Percentiles rank a stretch among this genome's conserved stretches.
Conservation (phyloP, 2,329 filamentous ascomycete genomes). For the Huntiella savannae region DNA sequence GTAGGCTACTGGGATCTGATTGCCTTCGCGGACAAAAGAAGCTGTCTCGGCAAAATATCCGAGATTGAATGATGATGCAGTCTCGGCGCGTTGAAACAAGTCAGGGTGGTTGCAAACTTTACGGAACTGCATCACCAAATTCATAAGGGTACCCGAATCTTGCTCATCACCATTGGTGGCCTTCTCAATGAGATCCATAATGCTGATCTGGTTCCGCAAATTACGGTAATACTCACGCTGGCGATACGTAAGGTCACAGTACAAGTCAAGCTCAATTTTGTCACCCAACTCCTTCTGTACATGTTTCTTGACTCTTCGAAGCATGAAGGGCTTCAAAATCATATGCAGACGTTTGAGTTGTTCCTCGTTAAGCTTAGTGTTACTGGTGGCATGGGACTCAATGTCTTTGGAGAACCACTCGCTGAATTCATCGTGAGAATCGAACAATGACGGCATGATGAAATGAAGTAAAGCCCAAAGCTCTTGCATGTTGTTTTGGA, state of each 20-base stretch:
- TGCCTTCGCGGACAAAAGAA: slow-evolving; percentile 81
- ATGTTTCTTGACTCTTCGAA: slow-evolving; percentile 98
- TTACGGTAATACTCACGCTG: slow-evolving; percentile 88
- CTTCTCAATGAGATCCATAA: slow-evolving; percentile 97
- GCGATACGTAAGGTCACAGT: slow-evolving; percentile 90
- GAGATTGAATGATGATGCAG: slow-evolving; percentile 65
- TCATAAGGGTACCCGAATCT: slow-evolving; percentile 93
- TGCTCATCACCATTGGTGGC: slow-evolving; percentile 84
- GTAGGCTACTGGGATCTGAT: slow-evolving; percentile 61
- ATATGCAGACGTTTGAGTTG: slow-evolving; percentile 93
- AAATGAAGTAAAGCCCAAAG: slow-evolving; percentile 95
- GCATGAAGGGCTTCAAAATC: slow-evolving; percentile 99
- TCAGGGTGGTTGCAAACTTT: slow-evolving; percentile 99
- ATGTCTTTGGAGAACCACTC: slow-evolving; percentile 94
- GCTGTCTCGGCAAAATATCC: slow-evolving; percentile 87
- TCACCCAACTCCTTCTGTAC: slow-evolving; percentile 97
- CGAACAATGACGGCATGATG: slow-evolving; percentile 98
- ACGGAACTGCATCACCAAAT: slow-evolving; percentile 97
- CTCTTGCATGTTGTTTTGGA: slow-evolving; percentile 99
- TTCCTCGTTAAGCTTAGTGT: slow-evolving; percentile 98
- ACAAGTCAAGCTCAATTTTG: slow-evolving; percentile 93
- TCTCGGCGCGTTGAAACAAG: slow-evolving; percentile 86
- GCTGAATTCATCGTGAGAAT: slow-evolving; percentile 80
- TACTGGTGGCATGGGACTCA: slow-evolving; percentile 93
- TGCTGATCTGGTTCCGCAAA: slow-evolving; percentile 88